Base-by-base conservation (phyloP, 441 rosid genomes). In the Gossypium aridum region DNA sequence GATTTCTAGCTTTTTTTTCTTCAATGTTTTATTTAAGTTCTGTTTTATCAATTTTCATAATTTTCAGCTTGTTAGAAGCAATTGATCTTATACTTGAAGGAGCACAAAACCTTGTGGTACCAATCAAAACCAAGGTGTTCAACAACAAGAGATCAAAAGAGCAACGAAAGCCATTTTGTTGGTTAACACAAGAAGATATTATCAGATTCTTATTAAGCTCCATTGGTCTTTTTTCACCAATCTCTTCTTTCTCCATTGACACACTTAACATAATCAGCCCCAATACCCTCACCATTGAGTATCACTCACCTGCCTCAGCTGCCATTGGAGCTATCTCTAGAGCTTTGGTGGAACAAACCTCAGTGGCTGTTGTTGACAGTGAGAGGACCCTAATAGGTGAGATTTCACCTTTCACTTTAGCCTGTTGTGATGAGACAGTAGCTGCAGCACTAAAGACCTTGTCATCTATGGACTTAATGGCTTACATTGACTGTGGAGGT, bases 111-210 rank as follows among this genome's bases (percentile, higher is more conserved):
- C 81, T 96, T 55, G 91, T 96, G 39, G 90, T 96, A 3, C 98
- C 96, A 72, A 93, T 93, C 69, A 79, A 80, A 76, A 81, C 84
- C 25, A 85, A 62, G 31, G 22, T 70, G 53, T 78, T 80, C 66
- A 66, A 80, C 34, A 82, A 84, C 34, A 82, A 84, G 81, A 88
- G 89, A 78, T 22, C 12, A 19, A 91, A 85, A 79, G 88, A 88
- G 78, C 82, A 22, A 64, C 88, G 78, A 70, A 89, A 89, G 72
- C 76, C 64, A 76, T 95, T 85, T 83, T 95, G 99, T 80, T 93
- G 99, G 99, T 59, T 95, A 43, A 89, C 97, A 23, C 97, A 91
- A 74, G 99, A 96, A 84, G 99, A 93, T 83, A 80, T 93, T 22
- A 78, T 96, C 79, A 73, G 97, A 20, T 96, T 88, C 94, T 85